These are phyloP conservation scores for Claviceps sp. DNA, from an alignment of 2,329 filamentous ascomycete genomes.

Conservation along the genomic window DNA sequence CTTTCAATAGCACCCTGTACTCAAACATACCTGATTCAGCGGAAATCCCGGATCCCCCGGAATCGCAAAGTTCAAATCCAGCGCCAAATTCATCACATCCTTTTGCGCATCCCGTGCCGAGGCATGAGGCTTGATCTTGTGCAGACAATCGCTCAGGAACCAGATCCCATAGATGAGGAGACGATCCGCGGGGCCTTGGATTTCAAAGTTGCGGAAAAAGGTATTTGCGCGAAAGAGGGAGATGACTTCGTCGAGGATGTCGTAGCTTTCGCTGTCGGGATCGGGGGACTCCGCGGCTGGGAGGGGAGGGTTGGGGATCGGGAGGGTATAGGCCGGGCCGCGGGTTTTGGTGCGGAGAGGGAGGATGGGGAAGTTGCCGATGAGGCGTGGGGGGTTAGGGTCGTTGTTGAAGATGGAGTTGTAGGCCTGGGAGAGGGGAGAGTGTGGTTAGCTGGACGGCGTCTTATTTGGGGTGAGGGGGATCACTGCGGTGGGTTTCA, in stretches of 20 bases:
- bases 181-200: slow-evolving; percentile 88
- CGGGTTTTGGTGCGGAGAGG: slow-evolving; percentile 90
- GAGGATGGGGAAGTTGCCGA: slow-evolving; percentile 89
- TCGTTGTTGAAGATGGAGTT: slow-evolving; percentile 91
- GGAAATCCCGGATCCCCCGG: slow-evolving; percentile 90
- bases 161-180: slow-evolving; percentile 94
- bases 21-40: slow-evolving; percentile 60
- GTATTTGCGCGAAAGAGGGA: slow-evolving; percentile 93
- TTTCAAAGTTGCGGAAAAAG: slow-evolving; percentile 98
- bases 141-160: slow-evolving; percentile 81
- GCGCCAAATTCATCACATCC: slow-evolving; percentile 78
- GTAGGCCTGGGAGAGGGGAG: slow-evolving; percentile 54
- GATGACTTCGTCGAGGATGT: slow-evolving; percentile 88
- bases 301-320: slow-evolving; percentile 41
- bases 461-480: neutral
- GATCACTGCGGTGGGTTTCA: neutral
- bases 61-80: slow-evolving; percentile 86
- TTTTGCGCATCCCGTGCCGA: slow-evolving; percentile 45
- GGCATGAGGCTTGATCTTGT: slow-evolving; percentile 70
- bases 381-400: slow-evolving; percentile 46
- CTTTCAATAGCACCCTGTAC: neutral
- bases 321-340: slow-evolving; percentile 84
- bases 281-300: slow-evolving; percentile 53
- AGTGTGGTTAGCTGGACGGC: slow-evolving; percentile 4
- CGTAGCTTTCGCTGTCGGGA: slow-evolving; percentile 83